phyloP scores from a whole-genome alignment of 495 filamentous ascomycete genomes.

The Letharia columbiana region DNA sequence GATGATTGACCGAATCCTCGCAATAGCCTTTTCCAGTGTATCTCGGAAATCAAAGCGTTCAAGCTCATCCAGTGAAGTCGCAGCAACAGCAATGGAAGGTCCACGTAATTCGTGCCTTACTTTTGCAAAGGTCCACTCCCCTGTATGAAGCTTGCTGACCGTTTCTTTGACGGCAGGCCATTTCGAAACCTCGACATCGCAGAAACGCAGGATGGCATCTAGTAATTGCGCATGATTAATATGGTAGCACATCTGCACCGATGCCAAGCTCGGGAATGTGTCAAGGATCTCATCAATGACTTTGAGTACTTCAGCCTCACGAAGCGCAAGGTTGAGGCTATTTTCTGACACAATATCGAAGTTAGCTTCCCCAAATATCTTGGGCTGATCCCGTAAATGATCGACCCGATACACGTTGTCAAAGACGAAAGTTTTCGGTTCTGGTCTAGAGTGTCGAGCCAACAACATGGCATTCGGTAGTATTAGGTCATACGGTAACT shows the following conservation, averaged over 20 bases:
- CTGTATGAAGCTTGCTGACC: slow-evolving; percentile 79
- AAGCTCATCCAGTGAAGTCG: slow-evolving; percentile 86
- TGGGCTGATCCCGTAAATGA: slow-evolving; percentile 66
- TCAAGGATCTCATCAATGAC: slow-evolving; percentile 85
- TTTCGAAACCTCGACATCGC: slow-evolving; percentile 60
- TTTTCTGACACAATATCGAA: slow-evolving; percentile 86
- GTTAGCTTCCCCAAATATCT: slow-evolving; percentile 79
- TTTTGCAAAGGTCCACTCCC: slow-evolving; percentile 74
- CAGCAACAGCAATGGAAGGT: slow-evolving; percentile 69
- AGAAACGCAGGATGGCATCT: slow-evolving; percentile 78
- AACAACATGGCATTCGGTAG: slow-evolving; percentile 79
- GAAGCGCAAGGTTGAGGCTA: slow-evolving; percentile 71
- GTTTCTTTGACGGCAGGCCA: slow-evolving; percentile 69
- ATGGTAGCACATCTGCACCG: slow-evolving; percentile 77
- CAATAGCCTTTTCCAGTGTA: slow-evolving; percentile 34
- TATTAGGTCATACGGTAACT: slow-evolving; percentile 86
- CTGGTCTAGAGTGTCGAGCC: slow-evolving; percentile 58
- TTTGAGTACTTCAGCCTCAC: slow-evolving; percentile 92
- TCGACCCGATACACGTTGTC: slow-evolving; percentile 82
- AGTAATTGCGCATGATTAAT: slow-evolving; percentile 84
- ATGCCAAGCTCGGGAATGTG: slow-evolving; percentile 64
- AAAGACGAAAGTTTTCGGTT: slow-evolving; percentile 78
- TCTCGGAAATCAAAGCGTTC: slow-evolving; percentile 81
- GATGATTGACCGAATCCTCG: slow-evolving; percentile 11
- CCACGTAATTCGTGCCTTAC: slow-evolving; percentile 76